Evolutionary conservation across 2,329 filamentous ascomycete genomes (phyloP).

Genomic region (Pseudogymnoascus sp.): DNA sequence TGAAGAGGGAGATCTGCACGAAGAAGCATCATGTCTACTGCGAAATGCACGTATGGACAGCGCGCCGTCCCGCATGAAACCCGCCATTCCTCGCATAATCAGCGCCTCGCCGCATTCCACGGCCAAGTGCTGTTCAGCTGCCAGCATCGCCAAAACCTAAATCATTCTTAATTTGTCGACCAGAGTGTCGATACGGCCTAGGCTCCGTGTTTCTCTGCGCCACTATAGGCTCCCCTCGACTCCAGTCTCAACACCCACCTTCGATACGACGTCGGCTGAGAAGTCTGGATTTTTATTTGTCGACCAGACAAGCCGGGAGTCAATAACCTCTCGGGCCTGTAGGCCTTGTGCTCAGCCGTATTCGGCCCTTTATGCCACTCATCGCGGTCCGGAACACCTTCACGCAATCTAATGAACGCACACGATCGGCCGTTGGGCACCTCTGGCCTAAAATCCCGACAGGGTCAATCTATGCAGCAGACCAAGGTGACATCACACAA

Average conservation of each 20-base stretch:
- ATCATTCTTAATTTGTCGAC: not conserved
- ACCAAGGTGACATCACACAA: not conserved
- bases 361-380: constrained; percentile 2
- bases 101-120: not conserved
- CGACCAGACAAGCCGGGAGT: not conserved
- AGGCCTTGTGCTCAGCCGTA: not conserved
- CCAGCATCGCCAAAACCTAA: not conserved
- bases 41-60: constrained; percentile 45
- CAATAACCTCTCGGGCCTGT: not conserved
- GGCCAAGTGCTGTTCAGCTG: not conserved
- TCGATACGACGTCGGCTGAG: not conserved
- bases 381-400: not conserved
- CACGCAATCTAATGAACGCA: not conserved
- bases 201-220: not conserved
- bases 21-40: constrained; percentile 65
- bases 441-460: not conserved
- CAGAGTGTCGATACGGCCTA: not conserved
- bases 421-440: not conserved
- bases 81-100: not conserved
- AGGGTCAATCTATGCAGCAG: not conserved
- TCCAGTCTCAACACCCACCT: not conserved
- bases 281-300: not conserved
- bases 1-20: constrained; percentile 60
- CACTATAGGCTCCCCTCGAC: not conserved
- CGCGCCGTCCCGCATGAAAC: constrained; percentile 19